Conservation (phyloP, 129 eudicot genomes). For the Tagetes erecta region DNA sequence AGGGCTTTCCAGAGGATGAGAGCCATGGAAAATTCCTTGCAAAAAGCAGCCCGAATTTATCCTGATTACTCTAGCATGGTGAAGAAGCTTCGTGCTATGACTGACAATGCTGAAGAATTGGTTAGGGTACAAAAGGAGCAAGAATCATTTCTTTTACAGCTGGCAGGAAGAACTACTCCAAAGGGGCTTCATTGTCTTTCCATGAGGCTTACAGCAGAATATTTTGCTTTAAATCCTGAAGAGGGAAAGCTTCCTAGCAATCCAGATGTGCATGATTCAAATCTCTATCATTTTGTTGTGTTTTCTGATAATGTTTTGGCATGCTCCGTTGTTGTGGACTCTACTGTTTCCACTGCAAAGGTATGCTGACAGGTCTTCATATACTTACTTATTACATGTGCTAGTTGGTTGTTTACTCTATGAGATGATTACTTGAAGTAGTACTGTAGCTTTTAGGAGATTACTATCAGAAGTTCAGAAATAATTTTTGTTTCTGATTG, state of each 20-base stretch:
- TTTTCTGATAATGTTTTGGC: constrained; percentile 94
- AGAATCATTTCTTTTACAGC: constrained; percentile 55
- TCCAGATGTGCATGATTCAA: constrained; percentile 48
- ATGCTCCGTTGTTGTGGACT: constrained; percentile 79
- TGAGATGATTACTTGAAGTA: no score
- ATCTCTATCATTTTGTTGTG: constrained; percentile 63
- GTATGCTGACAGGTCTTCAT: constrained; percentile 48
- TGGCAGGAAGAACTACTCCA: constrained; percentile 84
- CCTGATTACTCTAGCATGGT: constrained; percentile 79
- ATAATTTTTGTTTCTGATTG: background rate
- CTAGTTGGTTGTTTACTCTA: constrained; percentile 1
- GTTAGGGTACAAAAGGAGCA: constrained; percentile 58
- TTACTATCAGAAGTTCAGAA: no score
- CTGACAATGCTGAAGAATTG: constrained; percentile 69
- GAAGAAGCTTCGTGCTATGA: constrained; percentile 76
- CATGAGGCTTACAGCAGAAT: constrained; percentile 76
- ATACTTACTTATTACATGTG: background rate
- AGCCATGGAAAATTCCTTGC: constrained; percentile 64
- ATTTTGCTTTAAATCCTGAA: constrained; percentile 58
- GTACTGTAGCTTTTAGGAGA: no score
- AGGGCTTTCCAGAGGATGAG: constrained; percentile 73
- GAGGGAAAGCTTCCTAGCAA: constrained; percentile 49
- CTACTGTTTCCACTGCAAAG: constrained; percentile 68
- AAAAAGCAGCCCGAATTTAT: constrained; percentile 60
- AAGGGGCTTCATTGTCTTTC: constrained; percentile 92